Evolutionary conservation across 176 grass and related monocot genomes (phyloP).

Genomic region (Areca catechu): DNA sequence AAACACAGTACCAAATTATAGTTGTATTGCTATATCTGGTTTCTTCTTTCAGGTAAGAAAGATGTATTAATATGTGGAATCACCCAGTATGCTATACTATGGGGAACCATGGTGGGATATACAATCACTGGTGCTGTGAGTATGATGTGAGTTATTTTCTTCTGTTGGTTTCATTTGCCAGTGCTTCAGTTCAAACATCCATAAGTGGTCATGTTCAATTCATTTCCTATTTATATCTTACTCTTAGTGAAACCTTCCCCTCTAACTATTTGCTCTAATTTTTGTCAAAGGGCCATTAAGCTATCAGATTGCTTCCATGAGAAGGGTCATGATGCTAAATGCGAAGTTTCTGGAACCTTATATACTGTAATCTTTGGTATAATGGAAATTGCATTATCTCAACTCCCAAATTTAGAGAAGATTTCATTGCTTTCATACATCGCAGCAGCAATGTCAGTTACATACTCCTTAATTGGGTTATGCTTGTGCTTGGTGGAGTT

Average conservation of each 20-base stretch:
- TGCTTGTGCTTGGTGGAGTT: background rate
- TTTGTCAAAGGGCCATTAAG: background rate
- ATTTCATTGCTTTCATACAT: conserved; percentile 1
- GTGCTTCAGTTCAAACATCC: too few species aligned
- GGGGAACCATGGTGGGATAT: conserved; percentile 16
- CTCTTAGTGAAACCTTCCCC: too few species aligned
- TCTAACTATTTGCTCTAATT: too few species aligned
- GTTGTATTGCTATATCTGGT: too few species aligned
- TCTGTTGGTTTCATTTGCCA: too few species aligned
- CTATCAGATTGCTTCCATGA: conserved; percentile 6
- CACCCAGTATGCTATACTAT: conserved; percentile 1
- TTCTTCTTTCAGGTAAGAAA: conserved; percentile 1
- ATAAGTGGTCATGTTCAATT: too few species aligned
- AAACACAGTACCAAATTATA: too few species aligned
- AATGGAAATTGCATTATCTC: conserved; percentile 5
- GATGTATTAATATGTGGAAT: conserved; percentile 1
- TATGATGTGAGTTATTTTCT: conserved; percentile 4
- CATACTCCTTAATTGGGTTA: conserved; percentile 4
- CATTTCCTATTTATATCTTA: too few species aligned
- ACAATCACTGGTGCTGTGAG: conserved; percentile 11
- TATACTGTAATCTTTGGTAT: conserved; percentile 1
- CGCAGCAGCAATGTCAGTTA: conserved; percentile 1
- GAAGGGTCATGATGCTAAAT: background rate
- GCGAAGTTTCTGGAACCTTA: background rate
- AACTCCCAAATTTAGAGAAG: conserved; percentile 10